Evolutionary conservation across 345 rosid genomes (phyloP).

Genomic region (Aegle marmelos): DNA sequence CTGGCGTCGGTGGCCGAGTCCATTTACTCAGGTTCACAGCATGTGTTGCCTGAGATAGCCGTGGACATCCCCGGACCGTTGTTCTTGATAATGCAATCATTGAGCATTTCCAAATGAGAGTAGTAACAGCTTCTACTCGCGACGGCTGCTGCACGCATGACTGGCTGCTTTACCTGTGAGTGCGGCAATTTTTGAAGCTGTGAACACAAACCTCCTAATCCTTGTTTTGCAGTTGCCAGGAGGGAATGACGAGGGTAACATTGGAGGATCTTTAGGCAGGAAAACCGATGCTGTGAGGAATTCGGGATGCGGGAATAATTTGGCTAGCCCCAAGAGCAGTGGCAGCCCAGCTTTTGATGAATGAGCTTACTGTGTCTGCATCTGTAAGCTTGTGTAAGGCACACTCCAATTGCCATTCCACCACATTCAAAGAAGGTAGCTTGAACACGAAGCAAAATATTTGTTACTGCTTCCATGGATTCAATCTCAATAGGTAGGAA

Average conservation of each 20-base stretch:
- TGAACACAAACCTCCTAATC: slow-evolving; percentile 16
- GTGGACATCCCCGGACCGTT: neutral
- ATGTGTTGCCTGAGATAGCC: neutral
- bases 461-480: slow-evolving; percentile 4
- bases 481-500: no score
- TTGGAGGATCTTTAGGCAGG: neutral
- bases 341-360: neutral
- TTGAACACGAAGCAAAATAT: slow-evolving; percentile 6
- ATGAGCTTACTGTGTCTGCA: neutral
- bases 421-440: slow-evolving; percentile 36
- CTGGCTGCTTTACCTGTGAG: slow-evolving; percentile 5
- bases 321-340: neutral
- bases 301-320: neutral
- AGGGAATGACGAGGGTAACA: neutral
- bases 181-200: neutral
- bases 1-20: neutral
- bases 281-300: neutral
- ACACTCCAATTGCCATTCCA: slow-evolving; percentile 35
- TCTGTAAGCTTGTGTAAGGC: slow-evolving; percentile 42
- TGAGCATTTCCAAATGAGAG: slow-evolving; percentile 16
- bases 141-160: slow-evolving; percentile 4
- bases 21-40: neutral
- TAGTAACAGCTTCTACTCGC: slow-evolving; percentile 13
- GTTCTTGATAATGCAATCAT: neutral
- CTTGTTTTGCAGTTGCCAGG: neutral